phyloP scores from a whole-genome alignment of 352 stramenopile species.

The Pythium folliculosum region DNA sequence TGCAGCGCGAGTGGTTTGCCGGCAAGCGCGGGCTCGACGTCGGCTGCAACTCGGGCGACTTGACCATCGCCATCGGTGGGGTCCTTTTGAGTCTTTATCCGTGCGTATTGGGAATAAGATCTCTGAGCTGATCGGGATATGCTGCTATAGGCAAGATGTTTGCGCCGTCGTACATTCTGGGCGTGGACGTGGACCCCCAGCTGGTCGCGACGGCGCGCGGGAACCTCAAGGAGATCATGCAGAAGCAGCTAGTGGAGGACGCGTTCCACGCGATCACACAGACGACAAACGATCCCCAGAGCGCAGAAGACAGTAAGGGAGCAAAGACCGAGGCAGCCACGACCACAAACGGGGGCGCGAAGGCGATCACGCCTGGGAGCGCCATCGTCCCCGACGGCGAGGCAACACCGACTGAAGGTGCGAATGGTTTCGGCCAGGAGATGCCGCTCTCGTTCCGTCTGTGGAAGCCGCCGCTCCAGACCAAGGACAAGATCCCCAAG shows the following conservation, averaged over 20 bases:
- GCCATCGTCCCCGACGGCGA: not conserved
- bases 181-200: constrained; percentile 72
- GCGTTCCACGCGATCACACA: constrained; percentile 49
- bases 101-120: constrained; percentile 1
- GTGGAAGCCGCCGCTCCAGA: constrained; percentile 58
- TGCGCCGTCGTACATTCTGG: constrained; percentile 58
- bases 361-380: not conserved
- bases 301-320: no score
- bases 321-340: no score
- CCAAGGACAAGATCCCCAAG: constrained; percentile 34
- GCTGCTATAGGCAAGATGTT: constrained; percentile 43
- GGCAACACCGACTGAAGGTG: not conserved
- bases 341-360: no score
- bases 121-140: not conserved
- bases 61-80: constrained; percentile 77
- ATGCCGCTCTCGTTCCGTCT: constrained; percentile 69
- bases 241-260: constrained; percentile 56
- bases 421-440: constrained; percentile 23
- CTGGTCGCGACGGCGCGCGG: constrained; percentile 60
- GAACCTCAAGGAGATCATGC: constrained; percentile 66
- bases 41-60: constrained; percentile 80
- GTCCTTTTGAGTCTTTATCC: no score
- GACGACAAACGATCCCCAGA: not conserved
- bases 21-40: constrained; percentile 71
- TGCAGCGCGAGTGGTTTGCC: constrained; percentile 71